phyloP scores from a whole-genome alignment of 2,329 filamentous ascomycete species.

The Pseudofabraea citricarpa region DNA sequence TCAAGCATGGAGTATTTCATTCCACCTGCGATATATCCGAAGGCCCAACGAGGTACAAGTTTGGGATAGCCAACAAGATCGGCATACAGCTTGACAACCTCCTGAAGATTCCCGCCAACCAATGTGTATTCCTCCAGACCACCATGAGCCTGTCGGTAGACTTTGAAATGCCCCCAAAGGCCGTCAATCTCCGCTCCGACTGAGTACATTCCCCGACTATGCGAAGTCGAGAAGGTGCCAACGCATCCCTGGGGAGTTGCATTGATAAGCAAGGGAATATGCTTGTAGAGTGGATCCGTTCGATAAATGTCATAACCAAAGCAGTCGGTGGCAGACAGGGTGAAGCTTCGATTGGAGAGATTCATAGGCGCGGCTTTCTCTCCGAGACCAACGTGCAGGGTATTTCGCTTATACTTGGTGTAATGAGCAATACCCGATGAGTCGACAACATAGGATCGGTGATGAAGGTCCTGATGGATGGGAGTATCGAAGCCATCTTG shows the following conservation, averaged over 20 bases:
- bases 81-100: conserved; percentile 62
- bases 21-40: conserved; percentile 68
- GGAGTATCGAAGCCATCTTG: conserved; percentile 44
- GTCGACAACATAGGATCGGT: conserved; percentile 62
- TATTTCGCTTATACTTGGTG: conserved; percentile 54
- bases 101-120: conserved; percentile 59
- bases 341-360: conserved; percentile 60
- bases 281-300: conserved; percentile 71
- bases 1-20: conserved; percentile 56
- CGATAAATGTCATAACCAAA: conserved; percentile 70
- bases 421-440: conserved; percentile 60
- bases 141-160: conserved; percentile 67
- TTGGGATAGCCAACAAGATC: conserved; percentile 63
- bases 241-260: conserved; percentile 59
- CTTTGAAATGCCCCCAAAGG: conserved; percentile 71
- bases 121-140: conserved; percentile 69
- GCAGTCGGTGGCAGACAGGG: conserved; percentile 63
- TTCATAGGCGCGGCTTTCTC: conserved; percentile 73
- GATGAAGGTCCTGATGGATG: conserved; percentile 57
- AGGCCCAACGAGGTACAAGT: conserved; percentile 66
- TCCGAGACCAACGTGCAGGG: conserved; percentile 65
- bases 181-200: conserved; percentile 71
- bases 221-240: conserved; percentile 63
- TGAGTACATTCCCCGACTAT: conserved; percentile 59
- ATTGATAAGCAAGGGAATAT: conserved; percentile 69